Evolutionary conservation across 495 filamentous ascomycete species (phyloP), one percentile per base, ranked within the genome.

Genomic region (Jackrogersella multiformis): DNA sequence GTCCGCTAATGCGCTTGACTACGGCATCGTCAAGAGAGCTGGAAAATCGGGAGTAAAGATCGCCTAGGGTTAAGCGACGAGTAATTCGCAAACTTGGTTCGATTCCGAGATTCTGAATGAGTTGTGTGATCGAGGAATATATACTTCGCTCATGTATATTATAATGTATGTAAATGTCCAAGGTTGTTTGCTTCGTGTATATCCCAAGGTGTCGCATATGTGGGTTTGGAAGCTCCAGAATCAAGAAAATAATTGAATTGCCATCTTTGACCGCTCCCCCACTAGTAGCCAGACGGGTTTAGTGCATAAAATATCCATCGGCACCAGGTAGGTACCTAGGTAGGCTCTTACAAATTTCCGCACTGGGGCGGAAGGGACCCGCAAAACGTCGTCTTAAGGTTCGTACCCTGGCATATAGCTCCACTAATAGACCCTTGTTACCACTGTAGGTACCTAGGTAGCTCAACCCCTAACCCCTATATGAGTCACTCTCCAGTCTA

Each of bases 161-260:
- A n/a, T n/a, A n/a, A n/a, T n/a, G n/a, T n/a, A n/a, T n/a, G n/a
- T n/a, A n/a, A n/a, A n/a, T n/a, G n/a, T 5, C 12, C 10, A 16
- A 21, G 34, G 1, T 61, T 30, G 26, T 16, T 46, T 23, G 1
- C 4, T 8, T 51, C n/a, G 16, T 16, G 12, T 55, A 10, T 35
- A n/a, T 52, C 10, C 23, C 16, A 13, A 4, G 4, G n/a, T 13
- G 45, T 57, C 36, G 56, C 48, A 60, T 56, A 6, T 4, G 5
- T 13, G 51, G 55, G 60, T 16, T 10, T 39, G 0, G 41, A 56
- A 55, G 26, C 38, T 49, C 9, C 32, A 35, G 10, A 5, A 56
- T 32, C 28, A 36, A 45, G 28, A 68, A 70, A 74, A 72, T 67
- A 68, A 59, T 45, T 56, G 46, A 74, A 68, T 66, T 74, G 70